These are phyloP conservation scores for Spergularia azorica DNA, from an alignment of 179 eudicot genomes.

Conservation along the genomic window DNA sequence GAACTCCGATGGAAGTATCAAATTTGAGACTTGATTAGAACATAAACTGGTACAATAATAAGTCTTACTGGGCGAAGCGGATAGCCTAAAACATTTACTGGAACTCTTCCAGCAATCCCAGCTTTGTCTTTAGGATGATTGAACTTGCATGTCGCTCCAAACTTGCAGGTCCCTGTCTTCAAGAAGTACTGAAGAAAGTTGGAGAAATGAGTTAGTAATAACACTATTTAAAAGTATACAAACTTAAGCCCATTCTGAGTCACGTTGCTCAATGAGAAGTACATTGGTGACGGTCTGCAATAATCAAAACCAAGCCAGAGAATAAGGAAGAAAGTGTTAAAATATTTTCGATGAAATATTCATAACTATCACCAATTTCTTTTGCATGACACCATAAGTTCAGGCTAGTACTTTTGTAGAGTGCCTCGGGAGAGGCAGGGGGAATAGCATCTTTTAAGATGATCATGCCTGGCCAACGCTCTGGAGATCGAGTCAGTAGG, in stretches of 20 bases:
- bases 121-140: slow-evolving; percentile 95
- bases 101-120: slow-evolving; percentile 88
- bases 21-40: background rate
- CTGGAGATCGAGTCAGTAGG: too few relatives aligned
- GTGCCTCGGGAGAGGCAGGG: too few relatives aligned
- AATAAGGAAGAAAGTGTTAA: too few relatives aligned
- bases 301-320: background rate
- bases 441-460: too few relatives aligned
- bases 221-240: background rate
- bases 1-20: background rate
- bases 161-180: slow-evolving; percentile 95
- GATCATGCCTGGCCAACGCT: too few relatives aligned
- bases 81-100: slow-evolving; percentile 84
- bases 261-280: too few relatives aligned
- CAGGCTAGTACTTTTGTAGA: too few relatives aligned
- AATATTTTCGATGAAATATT: too few relatives aligned
- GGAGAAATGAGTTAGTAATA: background rate
- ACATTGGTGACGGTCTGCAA: background rate
- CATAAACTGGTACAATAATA: background rate
- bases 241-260: too few relatives aligned
- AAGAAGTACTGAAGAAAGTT: slow-evolving; percentile 59
- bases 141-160: slow-evolving; percentile 97
- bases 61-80: slow-evolving; percentile 89
- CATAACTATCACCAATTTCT: too few relatives aligned
- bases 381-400: background rate